Percentiles rank a stretch among this genome's conserved stretches.
Conservation (phyloP, 768 basidiomycete genomes). For the Rhodotorula diobovata region DNA sequence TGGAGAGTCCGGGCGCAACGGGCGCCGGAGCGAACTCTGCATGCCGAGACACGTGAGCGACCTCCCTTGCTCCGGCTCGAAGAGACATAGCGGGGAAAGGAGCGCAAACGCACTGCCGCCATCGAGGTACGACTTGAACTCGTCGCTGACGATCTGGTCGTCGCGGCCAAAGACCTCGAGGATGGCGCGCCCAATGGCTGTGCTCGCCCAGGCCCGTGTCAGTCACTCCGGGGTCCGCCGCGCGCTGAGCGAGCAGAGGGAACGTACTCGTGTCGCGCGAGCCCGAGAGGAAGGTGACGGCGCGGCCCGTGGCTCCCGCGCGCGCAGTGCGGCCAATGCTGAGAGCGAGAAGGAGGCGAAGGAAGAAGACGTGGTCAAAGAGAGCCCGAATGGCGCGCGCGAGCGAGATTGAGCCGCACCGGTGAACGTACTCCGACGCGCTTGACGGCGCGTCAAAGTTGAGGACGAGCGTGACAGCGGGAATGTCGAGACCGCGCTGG, state of each 20-base stretch:
- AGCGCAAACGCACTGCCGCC: not conserved
- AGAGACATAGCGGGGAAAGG: not conserved
- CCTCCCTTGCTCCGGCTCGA: too few relatives aligned
- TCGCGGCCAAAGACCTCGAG: not conserved
- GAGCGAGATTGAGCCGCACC: conserved; percentile 44
- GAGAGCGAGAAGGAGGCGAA: not conserved
- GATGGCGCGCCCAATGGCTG: not conserved
- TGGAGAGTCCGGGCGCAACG: too few relatives aligned
- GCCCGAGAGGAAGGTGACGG: conserved; percentile 76
- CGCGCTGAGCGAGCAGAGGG: not conserved
- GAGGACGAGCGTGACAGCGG: conserved; percentile 93
- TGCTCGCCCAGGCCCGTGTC: too few relatives aligned
- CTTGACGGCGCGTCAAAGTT: conserved; percentile 31
- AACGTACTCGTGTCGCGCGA: not conserved
- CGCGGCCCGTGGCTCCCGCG: conserved; percentile 79
- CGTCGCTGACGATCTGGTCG: not conserved
- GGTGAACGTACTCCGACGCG: conserved; percentile 67
- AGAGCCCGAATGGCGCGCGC: too few relatives aligned
- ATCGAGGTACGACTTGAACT: not conserved
- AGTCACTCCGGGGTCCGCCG: too few relatives aligned
- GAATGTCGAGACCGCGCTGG: conserved; percentile 98
- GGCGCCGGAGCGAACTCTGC: not conserved
- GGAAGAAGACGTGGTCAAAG: not conserved
- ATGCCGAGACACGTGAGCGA: not conserved
- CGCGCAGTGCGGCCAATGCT: conserved; percentile 80